These are phyloP conservation scores for Trametes polyzona DNA, from an alignment of 1,284 basidiomycete species.

Conservation along the genomic window DNA sequence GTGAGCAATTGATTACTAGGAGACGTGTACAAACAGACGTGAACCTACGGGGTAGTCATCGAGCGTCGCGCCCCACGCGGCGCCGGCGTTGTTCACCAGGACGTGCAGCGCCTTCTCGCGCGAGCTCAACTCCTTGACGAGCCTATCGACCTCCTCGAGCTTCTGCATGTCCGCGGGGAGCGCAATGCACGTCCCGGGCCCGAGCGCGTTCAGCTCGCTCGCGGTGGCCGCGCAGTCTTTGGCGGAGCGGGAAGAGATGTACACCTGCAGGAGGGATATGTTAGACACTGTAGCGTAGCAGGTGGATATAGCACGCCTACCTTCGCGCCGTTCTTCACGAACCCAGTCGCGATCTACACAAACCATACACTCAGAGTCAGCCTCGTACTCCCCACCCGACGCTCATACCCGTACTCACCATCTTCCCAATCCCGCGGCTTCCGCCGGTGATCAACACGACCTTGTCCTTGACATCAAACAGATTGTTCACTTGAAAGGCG, in stretches of 20 bases:
- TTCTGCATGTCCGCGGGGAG: conserved; percentile 66
- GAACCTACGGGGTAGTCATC: conserved; percentile 62
- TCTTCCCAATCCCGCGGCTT: conserved; percentile 71
- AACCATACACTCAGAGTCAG: not conserved
- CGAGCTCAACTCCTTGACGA: conserved; percentile 54
- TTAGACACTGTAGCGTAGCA: not conserved
- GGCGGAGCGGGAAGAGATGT: conserved; percentile 67
- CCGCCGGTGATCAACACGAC: conserved; percentile 74
- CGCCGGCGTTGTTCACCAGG: conserved; percentile 73
- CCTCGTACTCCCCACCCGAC: too few species aligned
- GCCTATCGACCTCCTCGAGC: conserved; percentile 56
- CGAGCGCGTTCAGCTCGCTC: conserved; percentile 54
- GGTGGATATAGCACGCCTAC: conserved; percentile 34
- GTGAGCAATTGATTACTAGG: not conserved
- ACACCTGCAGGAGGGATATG: conserved; percentile 27
- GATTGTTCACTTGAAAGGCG: conserved; percentile 43
- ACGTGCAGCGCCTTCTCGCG: conserved; percentile 62
- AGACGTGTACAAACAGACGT: conserved; percentile 10
- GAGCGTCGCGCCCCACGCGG: conserved; percentile 62
- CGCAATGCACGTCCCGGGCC: conserved; percentile 60
- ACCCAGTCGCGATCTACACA: conserved; percentile 66
- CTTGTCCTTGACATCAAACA: conserved; percentile 65
- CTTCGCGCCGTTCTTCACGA: conserved; percentile 67
- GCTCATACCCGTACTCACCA: conserved; percentile 46
- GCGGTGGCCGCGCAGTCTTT: conserved; percentile 63